A percentile compares a stretch with the other conserved stretches of the same genome.
Evolutionary conservation across 805 yeast genomes (phyloP).

Genomic region (Metschnikowia borealis): DNA sequence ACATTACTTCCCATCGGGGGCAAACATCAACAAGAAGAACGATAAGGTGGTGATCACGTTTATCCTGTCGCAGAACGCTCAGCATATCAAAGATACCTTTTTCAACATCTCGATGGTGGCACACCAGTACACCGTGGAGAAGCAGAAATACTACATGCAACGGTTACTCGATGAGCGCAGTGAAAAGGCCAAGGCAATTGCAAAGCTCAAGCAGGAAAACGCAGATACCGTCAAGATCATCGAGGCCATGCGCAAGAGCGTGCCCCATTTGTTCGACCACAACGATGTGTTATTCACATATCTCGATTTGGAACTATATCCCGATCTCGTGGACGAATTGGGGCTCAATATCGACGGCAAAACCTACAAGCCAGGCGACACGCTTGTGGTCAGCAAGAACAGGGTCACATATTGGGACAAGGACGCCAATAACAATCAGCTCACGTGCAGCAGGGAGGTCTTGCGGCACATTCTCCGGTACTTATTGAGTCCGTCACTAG

Average conservation of each 20-base stretch:
- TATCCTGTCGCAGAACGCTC: constrained; percentile 38
- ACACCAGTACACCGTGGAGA: constrained; percentile 45
- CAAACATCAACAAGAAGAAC: constrained; percentile 17
- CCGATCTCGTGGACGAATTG: constrained; percentile 21
- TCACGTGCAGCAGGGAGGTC: constrained; percentile 32
- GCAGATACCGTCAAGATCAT: constrained; percentile 44
- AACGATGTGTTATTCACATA: constrained; percentile 44
- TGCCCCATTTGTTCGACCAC: constrained; percentile 45
- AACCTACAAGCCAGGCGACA: constrained; percentile 49
- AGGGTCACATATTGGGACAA: constrained; percentile 29
- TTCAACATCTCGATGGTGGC: constrained; percentile 41
- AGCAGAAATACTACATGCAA: constrained; percentile 39
- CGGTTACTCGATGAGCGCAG: constrained; percentile 24
- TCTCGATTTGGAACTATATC: constrained; percentile 44
- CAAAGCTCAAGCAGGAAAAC: constrained; percentile 39
- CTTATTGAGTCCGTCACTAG: constrained; percentile 33
- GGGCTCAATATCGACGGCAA: constrained; percentile 39
- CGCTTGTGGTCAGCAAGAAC: constrained; percentile 48
- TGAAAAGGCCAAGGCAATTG: constrained; percentile 43
- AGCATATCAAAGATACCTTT: constrained; percentile 29
- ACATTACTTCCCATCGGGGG: constrained; percentile 30
- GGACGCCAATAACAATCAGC: constrained; percentile 33
- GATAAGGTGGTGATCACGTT: constrained; percentile 50
- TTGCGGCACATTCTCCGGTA: constrained; percentile 35
- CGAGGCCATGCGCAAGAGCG: constrained; percentile 44